A percentile compares a stretch with the other conserved stretches of the same genome.
phyloP scores from a whole-genome alignment of 1,284 basidiomycete species.

The Xerocomus cyaneibrunnescens region DNA sequence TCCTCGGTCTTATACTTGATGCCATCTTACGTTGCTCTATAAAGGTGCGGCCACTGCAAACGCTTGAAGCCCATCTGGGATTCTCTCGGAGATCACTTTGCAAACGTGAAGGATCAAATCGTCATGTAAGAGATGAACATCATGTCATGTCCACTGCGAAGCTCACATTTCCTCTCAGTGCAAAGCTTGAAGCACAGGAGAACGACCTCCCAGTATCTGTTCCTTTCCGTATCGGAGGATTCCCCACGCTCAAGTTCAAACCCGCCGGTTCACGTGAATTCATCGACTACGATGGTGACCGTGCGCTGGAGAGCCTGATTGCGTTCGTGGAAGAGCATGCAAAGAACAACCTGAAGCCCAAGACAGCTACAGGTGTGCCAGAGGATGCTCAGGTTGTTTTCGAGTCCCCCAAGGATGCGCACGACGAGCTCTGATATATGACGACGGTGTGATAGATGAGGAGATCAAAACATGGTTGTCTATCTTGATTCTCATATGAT shows the following conservation, averaged over 20 bases:
- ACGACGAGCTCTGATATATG: conserved; percentile 30
- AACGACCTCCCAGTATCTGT: conserved; percentile 92
- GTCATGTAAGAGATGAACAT: conserved; percentile 63
- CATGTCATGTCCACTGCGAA: not conserved
- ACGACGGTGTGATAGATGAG: conserved; percentile 14
- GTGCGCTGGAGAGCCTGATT: conserved; percentile 81
- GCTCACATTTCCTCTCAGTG: conserved; percentile 49
- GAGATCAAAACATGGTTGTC: conserved; percentile 22
- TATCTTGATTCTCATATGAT: conserved; percentile 22
- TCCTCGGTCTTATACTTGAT: too few relatives aligned
- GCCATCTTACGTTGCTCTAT: not conserved
- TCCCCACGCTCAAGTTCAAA: conserved; percentile 99
- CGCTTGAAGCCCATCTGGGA: conserved; percentile 96
- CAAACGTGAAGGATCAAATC: conserved; percentile 73
- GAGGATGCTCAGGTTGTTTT: conserved; percentile 27
- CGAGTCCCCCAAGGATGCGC: conserved; percentile 27
- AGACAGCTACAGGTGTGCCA: conserved; percentile 11
- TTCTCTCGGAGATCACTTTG: conserved; percentile 85
- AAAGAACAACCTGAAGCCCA: conserved; percentile 54
- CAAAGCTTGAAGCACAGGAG: conserved; percentile 95
- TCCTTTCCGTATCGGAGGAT: conserved; percentile 83
- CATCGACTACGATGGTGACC: conserved; percentile 92
- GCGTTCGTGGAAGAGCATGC: conserved; percentile 83
- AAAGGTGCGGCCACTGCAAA: conserved; percentile 93
- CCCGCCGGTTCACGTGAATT: conserved; percentile 85